Evolutionary conservation across 2,329 filamentous ascomycete genomes (phyloP), one percentile per base, ranked within the genome.

Genomic region (Fusarium ambrosium): DNA sequence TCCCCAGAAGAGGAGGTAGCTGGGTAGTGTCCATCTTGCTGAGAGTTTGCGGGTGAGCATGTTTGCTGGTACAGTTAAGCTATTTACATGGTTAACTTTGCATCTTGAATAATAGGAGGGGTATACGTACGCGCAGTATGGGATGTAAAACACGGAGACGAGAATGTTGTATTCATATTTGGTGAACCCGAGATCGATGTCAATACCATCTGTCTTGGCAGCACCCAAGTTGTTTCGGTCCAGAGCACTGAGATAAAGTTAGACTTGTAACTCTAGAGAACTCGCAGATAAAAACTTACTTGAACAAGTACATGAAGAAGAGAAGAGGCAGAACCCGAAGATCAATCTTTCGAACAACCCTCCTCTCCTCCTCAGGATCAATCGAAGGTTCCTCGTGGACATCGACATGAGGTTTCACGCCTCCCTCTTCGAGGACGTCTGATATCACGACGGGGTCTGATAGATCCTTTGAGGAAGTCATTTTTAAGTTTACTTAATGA

Each of bases 1-100:
- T 22, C 61, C 61, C 61, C 61, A 63, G 61, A 63, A 62, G 59
- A 62, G 37, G 2, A 62, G 37, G 18, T 62, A 62, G 5, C n/a
- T 18, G 24, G 59, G 59, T 4, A 62, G 41, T 43, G 59, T 62
- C 59, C 59, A 62, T 10, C 59, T 22, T n/a, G 59, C 59, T 7
- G 59, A 62, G 22, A 62, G 37, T 13, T 62, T 62, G 10, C 59
- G 36, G 29, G 59, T 62, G 37, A 62, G 29, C 59, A 62, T 48
- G 37, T 62, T 62, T n/a, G 59, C 59, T 6, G 59, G 59, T 4
- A 62, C 59, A 18, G 59, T 62, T 27, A 62, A 11, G 55, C 53
- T 56, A 20, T 24, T 8, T 3, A 4, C 14, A 10, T 1, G 18
- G 53, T 56, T 9, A 56, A 20, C 0, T 2, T 2, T 36, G 4